Base-by-base conservation (phyloP, 169 alveolate species). In the Babesia microti region DNA sequence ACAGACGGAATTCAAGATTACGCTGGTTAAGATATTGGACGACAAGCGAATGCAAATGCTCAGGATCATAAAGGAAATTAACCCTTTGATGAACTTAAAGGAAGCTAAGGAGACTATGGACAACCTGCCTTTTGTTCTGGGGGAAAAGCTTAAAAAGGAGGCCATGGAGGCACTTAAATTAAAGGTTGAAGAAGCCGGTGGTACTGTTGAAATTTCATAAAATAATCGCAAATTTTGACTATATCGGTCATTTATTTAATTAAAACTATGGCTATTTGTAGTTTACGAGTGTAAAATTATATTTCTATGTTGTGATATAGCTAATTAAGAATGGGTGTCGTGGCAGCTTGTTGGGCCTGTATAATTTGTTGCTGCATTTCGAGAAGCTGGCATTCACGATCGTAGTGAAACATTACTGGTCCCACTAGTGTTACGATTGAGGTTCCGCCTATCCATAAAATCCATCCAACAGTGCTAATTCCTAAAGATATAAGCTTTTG, bases 321-420 rank as follows among this genome's bases (percentile, higher is more conserved):
- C 54, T 54, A 74, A 49, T 75, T 75, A 35, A 75, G 66, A 27
- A 68, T 47, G 6, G 85, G 85, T 6, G 58, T 81, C 15, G 57
- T 59, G n/a, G 81, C 81, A 19, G 81, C 75, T 41, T 75, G 85
- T 34, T 75, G 85, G 1, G 85, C 80, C 43, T 75, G 85, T 28
- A 75, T 42, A 24, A 75, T 41, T 55, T 75, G 85, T 4, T 72
- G 81, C 28, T 75, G 85, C 75, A 75, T 68, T 35, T 75, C 85
- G 29, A 75, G 70, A 9, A 75, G 42, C 32, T 75, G 85, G 26
- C 85, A 75, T 39, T 75, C 85, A 57, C 68, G 68, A 50, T 75
- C 85, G 57, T 75, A 75, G 45, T 75, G 85, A 51, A 75, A 75
- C 23, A 73, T 67, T 28, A 75, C 79, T 6, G 85, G 85, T n/a